A percentile compares a stretch with the other conserved stretches of the same genome.
Evolutionary conservation across 108 stramenopile genomes (phyloP).

Genomic region (Pseudonitzschia delicatissima): DNA sequence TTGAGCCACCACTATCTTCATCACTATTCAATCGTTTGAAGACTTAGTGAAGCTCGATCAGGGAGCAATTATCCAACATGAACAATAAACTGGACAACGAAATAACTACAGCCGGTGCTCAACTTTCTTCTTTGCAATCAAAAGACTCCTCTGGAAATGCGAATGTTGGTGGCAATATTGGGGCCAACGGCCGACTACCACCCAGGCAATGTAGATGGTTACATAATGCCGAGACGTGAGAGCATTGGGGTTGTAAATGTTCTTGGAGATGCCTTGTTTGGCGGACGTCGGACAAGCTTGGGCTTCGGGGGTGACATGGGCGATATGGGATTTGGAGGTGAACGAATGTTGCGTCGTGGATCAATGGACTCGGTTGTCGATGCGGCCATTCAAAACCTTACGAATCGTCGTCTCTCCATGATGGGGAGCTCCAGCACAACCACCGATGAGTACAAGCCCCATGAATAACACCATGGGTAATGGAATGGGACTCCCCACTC

Average conservation of each 20-base stretch:
- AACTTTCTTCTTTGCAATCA: not conserved
- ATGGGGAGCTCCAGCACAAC: not conserved
- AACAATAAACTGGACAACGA: not conserved
- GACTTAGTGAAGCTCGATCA: no score
- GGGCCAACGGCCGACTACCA: no score
- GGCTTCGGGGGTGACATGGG: constrained; percentile 27
- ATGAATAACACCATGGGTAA: not conserved
- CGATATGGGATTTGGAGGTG: constrained; percentile 15
- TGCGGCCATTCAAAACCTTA: constrained; percentile 55
- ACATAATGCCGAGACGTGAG: not conserved
- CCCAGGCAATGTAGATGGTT: no score
- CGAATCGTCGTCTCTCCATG: constrained; percentile 44
- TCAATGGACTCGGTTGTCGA: constrained; percentile 51
- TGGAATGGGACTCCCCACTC: not conserved
- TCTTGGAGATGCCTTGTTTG: not conserved
- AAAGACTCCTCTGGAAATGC: not conserved
- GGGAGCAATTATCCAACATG: no score
- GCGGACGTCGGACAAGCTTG: constrained; percentile 22
- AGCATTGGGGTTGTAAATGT: not conserved
- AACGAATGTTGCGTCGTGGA: constrained; percentile 22
- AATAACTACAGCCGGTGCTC: not conserved
- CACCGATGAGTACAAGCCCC: not conserved
- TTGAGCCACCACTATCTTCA: no score
- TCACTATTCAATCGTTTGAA: no score
- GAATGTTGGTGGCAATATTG: no score